These are phyloP conservation scores for Chlorella vulgaris DNA, from an alignment of 139 green algal species.

Conservation along the genomic window DNA sequence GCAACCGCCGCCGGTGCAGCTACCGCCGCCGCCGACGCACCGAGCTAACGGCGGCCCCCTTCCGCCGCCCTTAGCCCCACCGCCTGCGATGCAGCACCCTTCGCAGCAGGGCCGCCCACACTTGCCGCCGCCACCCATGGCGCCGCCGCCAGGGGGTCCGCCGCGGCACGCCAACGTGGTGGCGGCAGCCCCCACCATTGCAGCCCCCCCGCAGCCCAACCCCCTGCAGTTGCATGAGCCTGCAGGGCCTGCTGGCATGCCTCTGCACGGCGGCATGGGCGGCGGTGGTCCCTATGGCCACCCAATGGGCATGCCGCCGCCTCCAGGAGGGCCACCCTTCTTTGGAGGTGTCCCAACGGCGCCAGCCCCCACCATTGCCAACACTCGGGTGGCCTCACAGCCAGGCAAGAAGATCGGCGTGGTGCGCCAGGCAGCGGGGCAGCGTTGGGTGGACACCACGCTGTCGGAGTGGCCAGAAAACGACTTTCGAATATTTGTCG, in stretches of 20 bases:
- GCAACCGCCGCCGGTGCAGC: background rate
- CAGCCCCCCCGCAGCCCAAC: background rate
- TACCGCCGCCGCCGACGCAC: background rate
- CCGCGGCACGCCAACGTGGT: background rate
- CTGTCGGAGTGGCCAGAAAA: constrained; percentile 92
- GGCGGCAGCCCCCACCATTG: background rate
- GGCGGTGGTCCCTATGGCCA: no score
- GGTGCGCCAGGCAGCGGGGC: constrained; percentile 60
- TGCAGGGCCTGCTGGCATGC: background rate
- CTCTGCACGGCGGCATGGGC: background rate
- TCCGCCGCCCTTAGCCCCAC: background rate
- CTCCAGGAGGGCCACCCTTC: background rate
- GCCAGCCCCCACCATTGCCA: background rate
- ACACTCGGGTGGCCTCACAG: background rate
- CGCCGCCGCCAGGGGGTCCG: background rate
- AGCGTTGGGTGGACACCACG: constrained; percentile 78
- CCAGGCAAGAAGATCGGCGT: constrained; percentile 37
- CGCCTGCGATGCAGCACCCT: background rate
- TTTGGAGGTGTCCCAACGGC: background rate
- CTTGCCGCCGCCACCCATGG: background rate
- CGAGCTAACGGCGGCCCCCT: no score
- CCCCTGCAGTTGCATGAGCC: background rate
- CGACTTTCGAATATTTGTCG: constrained; percentile 97
- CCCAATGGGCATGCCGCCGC: no score
- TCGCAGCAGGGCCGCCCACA: background rate